Base-by-base conservation (phyloP, 306 rosid species). In the Oxytropis ochrocephala region DNA sequence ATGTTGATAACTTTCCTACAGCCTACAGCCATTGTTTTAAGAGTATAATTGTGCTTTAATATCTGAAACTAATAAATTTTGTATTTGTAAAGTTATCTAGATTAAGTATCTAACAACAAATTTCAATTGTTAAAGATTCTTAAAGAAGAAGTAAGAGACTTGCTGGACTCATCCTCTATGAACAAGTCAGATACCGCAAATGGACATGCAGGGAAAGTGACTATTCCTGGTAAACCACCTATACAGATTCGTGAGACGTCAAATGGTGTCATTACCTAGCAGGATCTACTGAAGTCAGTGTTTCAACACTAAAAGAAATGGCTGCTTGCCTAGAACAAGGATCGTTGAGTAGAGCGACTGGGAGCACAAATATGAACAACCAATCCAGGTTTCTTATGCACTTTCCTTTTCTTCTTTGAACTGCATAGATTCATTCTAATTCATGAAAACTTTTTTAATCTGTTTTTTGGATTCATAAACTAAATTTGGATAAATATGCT, bases 301-400 rank as follows among this genome's bases (percentile, higher is more conserved):
- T 93, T 38, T 80, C 78, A 67, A 61, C 96, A 3, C 84, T 90
- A 36, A 88, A 93, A 83, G 93, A 93, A 88, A 93, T 93, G 98
- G 88, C 98, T 66, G 74, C 96, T 73, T 90, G 90, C 83, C 87
- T 93, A 27, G 98, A 90, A 75, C 97, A 88, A 75, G 98, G 98
- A 65, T 93, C 98, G 5, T 67, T 88, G 75, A 81, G 91, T 82
- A 85, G 98, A 80, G 98, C 98, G 49, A 93, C 98, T 18, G 98
- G 98, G 75, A 93, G 98, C 75, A 93, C 98, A 63, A 92, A 92
- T 80, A 92, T 92, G 98, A 92, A 92, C 72, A 92, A 88, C 78
- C 98, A 92, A 79, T 92, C 98, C 17, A 93, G 98, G 98, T 90
- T 75, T 50, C 57, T 50, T 52, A 73, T 64, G 48, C 66, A 44